These are phyloP conservation scores for Venturia nashicola DNA, from an alignment of 2,329 filamentous ascomycete species.

Conservation along the genomic window DNA sequence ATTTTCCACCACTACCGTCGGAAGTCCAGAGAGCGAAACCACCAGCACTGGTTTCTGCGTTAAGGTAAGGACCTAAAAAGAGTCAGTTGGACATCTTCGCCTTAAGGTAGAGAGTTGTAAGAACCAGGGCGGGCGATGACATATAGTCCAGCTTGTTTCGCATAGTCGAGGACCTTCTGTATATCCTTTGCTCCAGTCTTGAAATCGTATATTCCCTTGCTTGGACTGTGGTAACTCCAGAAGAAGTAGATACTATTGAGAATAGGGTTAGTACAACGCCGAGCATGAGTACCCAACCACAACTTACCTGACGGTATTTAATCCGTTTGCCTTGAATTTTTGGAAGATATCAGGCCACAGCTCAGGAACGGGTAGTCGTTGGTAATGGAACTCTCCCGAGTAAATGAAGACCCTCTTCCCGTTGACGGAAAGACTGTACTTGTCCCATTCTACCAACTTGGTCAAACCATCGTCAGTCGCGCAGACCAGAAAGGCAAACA, in stretches of 20 bases:
- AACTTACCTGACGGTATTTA: conserved; percentile 36
- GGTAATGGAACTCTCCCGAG: conserved; percentile 43
- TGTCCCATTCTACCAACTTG: conserved; percentile 37
- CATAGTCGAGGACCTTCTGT: conserved; percentile 38
- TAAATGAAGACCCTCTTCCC: conserved; percentile 40
- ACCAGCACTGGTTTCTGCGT: conserved; percentile 50
- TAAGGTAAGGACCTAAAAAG: conserved; percentile 43
- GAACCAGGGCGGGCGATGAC: conserved; percentile 38
- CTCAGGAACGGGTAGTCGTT: conserved; percentile 38
- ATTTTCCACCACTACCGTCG: conserved; percentile 43
- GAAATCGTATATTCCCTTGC: conserved; percentile 36
- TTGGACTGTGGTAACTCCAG: conserved; percentile 38
- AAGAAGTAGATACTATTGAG: conserved; percentile 34
- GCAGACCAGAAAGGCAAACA: conserved; percentile 14
- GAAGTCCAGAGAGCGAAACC: conserved; percentile 52
- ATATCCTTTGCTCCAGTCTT: conserved; percentile 42
- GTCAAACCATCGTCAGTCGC: conserved; percentile 28
- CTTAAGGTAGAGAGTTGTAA: too few species aligned
- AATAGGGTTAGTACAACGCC: not conserved
- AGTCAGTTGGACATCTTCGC: not conserved
- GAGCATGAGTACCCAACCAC: not conserved
- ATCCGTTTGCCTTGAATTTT: conserved; percentile 40
- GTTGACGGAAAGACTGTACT: conserved; percentile 40
- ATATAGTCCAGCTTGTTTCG: conserved; percentile 42
- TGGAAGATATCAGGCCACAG: conserved; percentile 42